Conservation (phyloP, 306 rosid species). For the Lathyrus oleraceus region DNA sequence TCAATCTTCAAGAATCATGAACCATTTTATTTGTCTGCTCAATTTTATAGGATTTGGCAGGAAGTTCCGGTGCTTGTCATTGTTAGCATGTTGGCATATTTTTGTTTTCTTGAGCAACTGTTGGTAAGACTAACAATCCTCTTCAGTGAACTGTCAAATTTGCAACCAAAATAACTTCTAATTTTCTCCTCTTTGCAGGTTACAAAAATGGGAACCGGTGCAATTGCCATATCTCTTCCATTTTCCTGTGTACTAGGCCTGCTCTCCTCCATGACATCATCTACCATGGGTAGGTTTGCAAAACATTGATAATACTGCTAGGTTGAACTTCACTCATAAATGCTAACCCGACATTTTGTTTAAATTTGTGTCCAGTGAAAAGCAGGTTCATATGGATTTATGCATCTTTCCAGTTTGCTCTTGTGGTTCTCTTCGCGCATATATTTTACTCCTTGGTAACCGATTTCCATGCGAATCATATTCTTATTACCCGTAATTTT, state of each 20-base stretch:
- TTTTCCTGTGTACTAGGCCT: slow-evolving; percentile 96
- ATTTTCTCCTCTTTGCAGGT: slow-evolving; percentile 58
- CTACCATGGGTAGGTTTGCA: slow-evolving; percentile 84
- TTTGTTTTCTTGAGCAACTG: slow-evolving; percentile 96
- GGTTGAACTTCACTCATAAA: too few species aligned
- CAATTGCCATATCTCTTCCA: slow-evolving; percentile 95
- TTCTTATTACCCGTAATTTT: background rate
- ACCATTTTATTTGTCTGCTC: slow-evolving; percentile 34
- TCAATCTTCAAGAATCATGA: slow-evolving; percentile 26
- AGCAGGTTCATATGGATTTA: slow-evolving; percentile 96
- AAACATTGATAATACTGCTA: slow-evolving; percentile 1
- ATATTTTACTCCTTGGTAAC: slow-evolving; percentile 91
- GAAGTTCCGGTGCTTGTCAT: slow-evolving; percentile 96
- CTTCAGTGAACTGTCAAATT: slow-evolving; percentile 23
- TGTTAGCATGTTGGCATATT: slow-evolving; percentile 96
- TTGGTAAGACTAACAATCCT: slow-evolving; percentile 61
- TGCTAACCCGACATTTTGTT: background rate
- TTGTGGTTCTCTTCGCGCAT: slow-evolving; percentile 95
- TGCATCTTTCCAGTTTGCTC: slow-evolving; percentile 83
- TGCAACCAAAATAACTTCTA: background rate
- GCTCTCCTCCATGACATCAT: slow-evolving; percentile 93
- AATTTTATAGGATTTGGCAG: slow-evolving; percentile 80
- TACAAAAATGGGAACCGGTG: slow-evolving; percentile 78
- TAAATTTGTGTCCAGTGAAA: slow-evolving; percentile 55
- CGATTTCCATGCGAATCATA: background rate